Base-by-base conservation (phyloP, 805 yeast genomes). In the Pichia gijzeniarum region DNA sequence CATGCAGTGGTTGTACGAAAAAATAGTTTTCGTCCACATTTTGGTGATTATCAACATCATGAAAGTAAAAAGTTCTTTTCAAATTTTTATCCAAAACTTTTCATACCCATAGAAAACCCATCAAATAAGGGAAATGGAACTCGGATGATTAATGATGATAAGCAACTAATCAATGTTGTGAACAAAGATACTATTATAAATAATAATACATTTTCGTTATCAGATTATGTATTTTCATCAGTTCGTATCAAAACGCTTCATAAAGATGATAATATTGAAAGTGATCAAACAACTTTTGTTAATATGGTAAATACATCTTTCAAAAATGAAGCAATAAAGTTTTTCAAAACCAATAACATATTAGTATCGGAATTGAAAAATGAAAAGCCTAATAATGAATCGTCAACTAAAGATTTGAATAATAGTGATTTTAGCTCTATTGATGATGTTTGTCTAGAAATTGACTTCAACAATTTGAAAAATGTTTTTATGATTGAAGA, bases 401-500 rank as follows among this genome's bases (percentile, higher is more conserved):
- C 14, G 7, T 14, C 21, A 3, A 18, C 14, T 12, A 18, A 17
- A 10, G 18, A 16, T n/a, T 19, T 10, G 7, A 38, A 39, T 2
- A 36, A 43, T n/a, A 12, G n/a, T 25, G 32, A 41, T 20, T 5
- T 25, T 30, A 34, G 41, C 33, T 25, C 25, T 9, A 10, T 38
- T 8, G 45, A 48, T n/a, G 44, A 39, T 13, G 20, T 43, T n/a
- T 36, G 43, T 16, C 40, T 51, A 16, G 41, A 47, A 19, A 31
- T 48, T 10, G 45, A 45, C 28, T 30, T 47, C 5, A 19, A 31
- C 2, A 31, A 45, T 10, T 20, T 53, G 18, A 41, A 44, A 40
- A 54, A 54, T 39, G 47, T 51, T 16, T 27, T 52, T 9, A 45
- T 47, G 30, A 41, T 52, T 16, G 44, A 46, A 7, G 49, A 46